These are phyloP conservation scores for Trypanosoma conorhini DNA, from an alignment of 208 protist genomes.

Conservation along the genomic window DNA sequence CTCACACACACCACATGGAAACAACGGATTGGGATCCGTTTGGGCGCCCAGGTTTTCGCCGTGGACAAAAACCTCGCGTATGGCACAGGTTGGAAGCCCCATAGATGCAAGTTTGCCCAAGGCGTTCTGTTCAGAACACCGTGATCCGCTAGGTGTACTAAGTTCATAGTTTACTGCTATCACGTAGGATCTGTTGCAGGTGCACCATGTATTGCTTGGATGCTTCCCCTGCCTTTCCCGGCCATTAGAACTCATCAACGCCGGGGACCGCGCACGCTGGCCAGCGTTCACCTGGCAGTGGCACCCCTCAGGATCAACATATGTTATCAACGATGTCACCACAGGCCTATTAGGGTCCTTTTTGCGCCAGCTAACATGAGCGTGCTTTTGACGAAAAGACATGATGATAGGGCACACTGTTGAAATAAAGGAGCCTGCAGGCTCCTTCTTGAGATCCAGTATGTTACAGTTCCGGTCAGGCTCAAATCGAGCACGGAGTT, in stretches of 20 bases:
- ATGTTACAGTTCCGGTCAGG: constrained; percentile 61
- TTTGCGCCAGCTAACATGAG: constrained; percentile 87
- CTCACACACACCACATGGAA: constrained; percentile 91
- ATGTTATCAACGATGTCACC: constrained; percentile 89
- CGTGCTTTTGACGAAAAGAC: constrained; percentile 42
- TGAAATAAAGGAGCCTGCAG: constrained; percentile 52
- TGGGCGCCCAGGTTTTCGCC: constrained; percentile 47
- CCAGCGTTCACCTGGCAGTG: constrained; percentile 30
- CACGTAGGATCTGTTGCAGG: constrained; percentile 60
- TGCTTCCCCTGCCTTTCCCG: neutral
- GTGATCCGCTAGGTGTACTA: constrained; percentile 87
- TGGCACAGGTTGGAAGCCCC: constrained; percentile 71
- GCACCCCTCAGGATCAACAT: constrained; percentile 69
- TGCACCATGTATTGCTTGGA: constrained; percentile 67
- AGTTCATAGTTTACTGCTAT: constrained; percentile 90
- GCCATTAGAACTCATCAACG: neutral
- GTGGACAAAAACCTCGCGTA: constrained; percentile 89
- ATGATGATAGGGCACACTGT: constrained; percentile 47
- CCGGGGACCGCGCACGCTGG: neutral
- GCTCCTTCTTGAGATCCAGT: constrained; percentile 60
- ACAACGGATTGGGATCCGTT: constrained; percentile 85
- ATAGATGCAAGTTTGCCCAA: constrained; percentile 82
- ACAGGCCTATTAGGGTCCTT: constrained; percentile 76
- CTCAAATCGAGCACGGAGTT: constrained; percentile 68
- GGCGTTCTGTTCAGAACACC: constrained; percentile 90